Conservation (phyloP, 768 basidiomycete species). For the Lactarius quietus region DNA sequence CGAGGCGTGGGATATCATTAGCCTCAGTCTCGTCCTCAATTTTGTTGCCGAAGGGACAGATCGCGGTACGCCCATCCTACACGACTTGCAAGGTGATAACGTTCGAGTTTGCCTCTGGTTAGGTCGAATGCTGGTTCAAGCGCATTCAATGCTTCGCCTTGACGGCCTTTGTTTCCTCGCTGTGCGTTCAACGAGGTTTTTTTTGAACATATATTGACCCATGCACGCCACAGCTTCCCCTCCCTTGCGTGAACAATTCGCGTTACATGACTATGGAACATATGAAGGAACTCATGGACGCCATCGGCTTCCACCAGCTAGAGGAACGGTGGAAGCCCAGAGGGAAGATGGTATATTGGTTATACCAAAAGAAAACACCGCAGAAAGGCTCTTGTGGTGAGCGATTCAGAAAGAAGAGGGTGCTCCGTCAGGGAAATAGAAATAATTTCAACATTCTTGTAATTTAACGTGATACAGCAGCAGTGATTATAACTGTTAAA, state of each 20-base stretch:
- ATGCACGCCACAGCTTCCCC: constrained; percentile 59
- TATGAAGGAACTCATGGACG: constrained; percentile 53
- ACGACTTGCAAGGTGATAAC: not conserved
- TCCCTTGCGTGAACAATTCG: constrained; percentile 83
- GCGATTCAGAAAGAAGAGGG: constrained; percentile 50
- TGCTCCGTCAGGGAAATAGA: constrained; percentile 61
- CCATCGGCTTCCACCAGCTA: constrained; percentile 61
- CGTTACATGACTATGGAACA: constrained; percentile 68
- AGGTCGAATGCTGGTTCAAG: constrained; percentile 71
- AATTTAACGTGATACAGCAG: not conserved
- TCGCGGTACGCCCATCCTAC: constrained; percentile 52
- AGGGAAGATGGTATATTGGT: constrained; percentile 87
- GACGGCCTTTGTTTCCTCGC: constrained; percentile 67
- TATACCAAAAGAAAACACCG: constrained; percentile 52
- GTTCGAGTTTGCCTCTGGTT: not conserved
- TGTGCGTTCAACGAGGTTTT: constrained; percentile 39
- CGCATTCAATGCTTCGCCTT: constrained; percentile 50
- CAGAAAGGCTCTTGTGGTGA: constrained; percentile 22
- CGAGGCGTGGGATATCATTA: constrained; percentile 71
- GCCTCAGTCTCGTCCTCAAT: constrained; percentile 86
- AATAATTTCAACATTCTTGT: constrained; percentile 76
- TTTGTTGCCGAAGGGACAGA: constrained; percentile 75
- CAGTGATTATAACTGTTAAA: too few species aligned
- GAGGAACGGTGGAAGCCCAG: constrained; percentile 58
- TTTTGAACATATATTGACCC: not conserved